A percentile compares a stretch with the other conserved stretches of the same genome.
phyloP scores from a whole-genome alignment of 1,139 yeast genomes.

The Nakaseomyces delphensis region DNA sequence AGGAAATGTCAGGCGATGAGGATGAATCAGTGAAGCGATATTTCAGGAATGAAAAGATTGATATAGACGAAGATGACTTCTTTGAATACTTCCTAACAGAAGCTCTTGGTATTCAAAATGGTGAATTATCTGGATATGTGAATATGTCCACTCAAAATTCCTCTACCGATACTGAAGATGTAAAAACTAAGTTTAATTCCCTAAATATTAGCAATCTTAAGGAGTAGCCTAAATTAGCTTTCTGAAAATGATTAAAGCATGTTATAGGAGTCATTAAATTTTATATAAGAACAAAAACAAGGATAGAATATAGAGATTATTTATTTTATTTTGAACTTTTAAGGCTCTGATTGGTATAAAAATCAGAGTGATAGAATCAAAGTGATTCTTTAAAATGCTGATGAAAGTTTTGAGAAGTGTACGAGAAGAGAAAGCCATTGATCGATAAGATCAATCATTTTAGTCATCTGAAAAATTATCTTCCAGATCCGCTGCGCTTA shows the following conservation, averaged over 20 bases:
- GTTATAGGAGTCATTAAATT: background rate
- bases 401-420: background rate
- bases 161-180: slow-evolving; percentile 3
- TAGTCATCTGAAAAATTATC: slow-evolving; percentile 11
- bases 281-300: background rate
- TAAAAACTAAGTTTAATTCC: slow-evolving; percentile 4
- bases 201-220: background rate
- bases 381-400: background rate
- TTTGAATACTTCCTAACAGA: slow-evolving; percentile 49
- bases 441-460: background rate
- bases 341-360: background rate
- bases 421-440: no score
- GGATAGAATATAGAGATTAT: background rate
- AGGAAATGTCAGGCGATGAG: background rate
- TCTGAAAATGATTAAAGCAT: background rate
- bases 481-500: slow-evolving; percentile 10
- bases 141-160: slow-evolving; percentile 9
- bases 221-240: background rate
- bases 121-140: slow-evolving; percentile 11
- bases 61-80: slow-evolving; percentile 54
- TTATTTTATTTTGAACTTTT: background rate
- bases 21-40: slow-evolving; percentile 18
- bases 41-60: slow-evolving; percentile 31
- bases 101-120: slow-evolving; percentile 35
- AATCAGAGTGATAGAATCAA: background rate